Percentiles rank a stretch among this genome's conserved stretches.
These are phyloP conservation scores for Raphanus sativus DNA, from an alignment of 345 rosid species.

Conservation along the genomic window DNA sequence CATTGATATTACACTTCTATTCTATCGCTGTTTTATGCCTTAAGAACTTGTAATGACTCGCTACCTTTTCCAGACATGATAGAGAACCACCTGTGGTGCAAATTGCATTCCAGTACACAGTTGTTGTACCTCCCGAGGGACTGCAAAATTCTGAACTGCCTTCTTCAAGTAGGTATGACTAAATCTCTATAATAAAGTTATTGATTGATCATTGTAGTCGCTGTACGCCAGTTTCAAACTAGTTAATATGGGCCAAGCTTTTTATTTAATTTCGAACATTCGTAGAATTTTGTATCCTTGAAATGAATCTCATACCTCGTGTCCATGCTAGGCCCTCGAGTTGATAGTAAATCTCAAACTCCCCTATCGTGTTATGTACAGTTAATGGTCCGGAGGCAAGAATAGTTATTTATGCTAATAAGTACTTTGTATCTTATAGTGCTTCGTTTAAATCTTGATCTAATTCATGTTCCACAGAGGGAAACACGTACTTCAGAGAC, in stretches of 20 bases:
- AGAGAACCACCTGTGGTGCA: slow-evolving; percentile 88
- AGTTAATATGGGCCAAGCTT: no score
- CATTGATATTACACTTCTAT: background rate
- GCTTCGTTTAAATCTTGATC: slow-evolving; percentile 23
- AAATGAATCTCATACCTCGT: background rate
- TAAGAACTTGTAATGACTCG: background rate
- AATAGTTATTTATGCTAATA: slow-evolving; percentile 1
- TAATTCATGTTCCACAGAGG: slow-evolving; percentile 47
- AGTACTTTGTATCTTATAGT: background rate
- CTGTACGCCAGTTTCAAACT: background rate
- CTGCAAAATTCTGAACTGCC: slow-evolving; percentile 51
- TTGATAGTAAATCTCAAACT: slow-evolving; percentile 1
- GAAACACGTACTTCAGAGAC: slow-evolving; percentile 66
- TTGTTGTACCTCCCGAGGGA: slow-evolving; percentile 81
- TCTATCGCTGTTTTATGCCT: background rate
- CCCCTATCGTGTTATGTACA: background rate
- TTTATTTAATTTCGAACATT: no score
- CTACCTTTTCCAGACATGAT: slow-evolving; percentile 54
- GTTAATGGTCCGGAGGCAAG: slow-evolving; percentile 2
- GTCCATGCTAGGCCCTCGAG: background rate
- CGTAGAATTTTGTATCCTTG: background rate
- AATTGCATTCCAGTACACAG: slow-evolving; percentile 93
- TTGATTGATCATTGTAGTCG: background rate
- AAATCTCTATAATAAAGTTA: slow-evolving; percentile 1
- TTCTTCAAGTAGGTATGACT: slow-evolving; percentile 68